phyloP scores from a whole-genome alignment of 495 filamentous ascomycete species.

The Xylaria palmicola region DNA sequence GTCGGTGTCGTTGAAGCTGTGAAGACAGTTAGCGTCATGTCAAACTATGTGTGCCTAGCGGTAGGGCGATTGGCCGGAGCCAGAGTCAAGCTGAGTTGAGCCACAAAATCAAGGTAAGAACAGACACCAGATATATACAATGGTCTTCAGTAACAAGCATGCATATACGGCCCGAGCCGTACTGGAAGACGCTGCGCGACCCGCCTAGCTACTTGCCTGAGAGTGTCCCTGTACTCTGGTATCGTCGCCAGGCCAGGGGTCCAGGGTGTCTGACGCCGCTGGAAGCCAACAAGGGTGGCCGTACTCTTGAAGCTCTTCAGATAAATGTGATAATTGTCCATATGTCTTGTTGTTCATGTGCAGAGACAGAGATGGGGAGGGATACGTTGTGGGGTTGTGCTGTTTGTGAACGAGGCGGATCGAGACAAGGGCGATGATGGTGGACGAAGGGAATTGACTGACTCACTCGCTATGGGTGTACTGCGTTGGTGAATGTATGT shows the following conservation, averaged over 20 bases:
- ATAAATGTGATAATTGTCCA: neutral
- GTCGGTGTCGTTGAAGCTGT: neutral
- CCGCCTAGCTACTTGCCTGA: conserved; percentile 3
- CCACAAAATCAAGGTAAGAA: neutral
- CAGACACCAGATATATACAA: neutral
- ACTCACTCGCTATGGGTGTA: conserved; percentile 1
- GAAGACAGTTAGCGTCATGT: neutral
- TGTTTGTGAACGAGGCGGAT: neutral
- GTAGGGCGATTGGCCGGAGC: neutral
- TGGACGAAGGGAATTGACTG: neutral
- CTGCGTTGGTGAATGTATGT: neutral
- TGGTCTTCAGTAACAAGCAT: neutral
- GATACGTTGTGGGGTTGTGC: neutral
- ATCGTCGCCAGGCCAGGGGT: neutral
- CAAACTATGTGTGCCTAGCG: neutral
- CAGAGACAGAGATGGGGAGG: neutral
- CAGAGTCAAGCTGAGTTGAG: neutral
- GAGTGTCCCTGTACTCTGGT: neutral
- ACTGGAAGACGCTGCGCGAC: neutral
- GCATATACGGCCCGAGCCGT: neutral
- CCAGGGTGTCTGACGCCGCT: neutral
- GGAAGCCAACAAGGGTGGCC: neutral
- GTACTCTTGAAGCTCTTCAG: neutral
- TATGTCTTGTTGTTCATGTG: neutral
- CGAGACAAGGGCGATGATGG: neutral